Percentiles rank a stretch among this genome's conserved stretches.
phyloP scores from a whole-genome alignment of 495 filamentous ascomycete species.

The Xylaria venustula region DNA sequence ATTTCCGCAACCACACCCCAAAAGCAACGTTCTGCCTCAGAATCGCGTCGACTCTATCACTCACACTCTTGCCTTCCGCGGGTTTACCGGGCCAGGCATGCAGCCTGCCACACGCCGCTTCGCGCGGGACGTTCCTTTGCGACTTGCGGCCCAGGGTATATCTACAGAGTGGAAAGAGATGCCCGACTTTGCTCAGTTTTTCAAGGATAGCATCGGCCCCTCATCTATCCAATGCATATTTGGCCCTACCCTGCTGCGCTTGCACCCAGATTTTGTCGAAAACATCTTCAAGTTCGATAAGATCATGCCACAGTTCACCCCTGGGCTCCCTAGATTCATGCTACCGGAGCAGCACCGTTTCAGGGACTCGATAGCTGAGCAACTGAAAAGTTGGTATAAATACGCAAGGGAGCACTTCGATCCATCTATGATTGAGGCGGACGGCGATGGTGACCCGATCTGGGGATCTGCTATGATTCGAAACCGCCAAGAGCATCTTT shows the following conservation, averaged over 20 bases:
- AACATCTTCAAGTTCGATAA: conserved; percentile 6
- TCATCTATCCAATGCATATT: conserved; percentile 5
- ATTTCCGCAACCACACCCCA: not conserved
- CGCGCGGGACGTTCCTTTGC: not conserved
- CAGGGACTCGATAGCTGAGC: not conserved
- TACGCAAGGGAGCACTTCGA: conserved; percentile 6
- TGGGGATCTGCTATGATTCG: conserved; percentile 10
- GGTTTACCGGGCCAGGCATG: not conserved
- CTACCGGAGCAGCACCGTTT: not conserved
- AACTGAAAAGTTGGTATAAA: conserved; percentile 9
- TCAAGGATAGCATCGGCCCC: not conserved
- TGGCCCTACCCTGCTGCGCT: not conserved
- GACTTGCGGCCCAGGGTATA: conserved; percentile 1
- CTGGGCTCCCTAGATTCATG: not conserved
- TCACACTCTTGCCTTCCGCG: not conserved
- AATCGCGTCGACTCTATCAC: conserved; percentile 5
- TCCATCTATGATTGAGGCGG: not conserved
- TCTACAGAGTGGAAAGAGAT: conserved; percentile 6
- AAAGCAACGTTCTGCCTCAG: conserved; percentile 1
- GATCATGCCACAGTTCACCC: not conserved
- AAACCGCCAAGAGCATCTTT: conserved; percentile 4
- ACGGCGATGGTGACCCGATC: conserved; percentile 9
- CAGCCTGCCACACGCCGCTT: not conserved
- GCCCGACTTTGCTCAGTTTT: conserved; percentile 7
- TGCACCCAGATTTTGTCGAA: conserved; percentile 4